phyloP scores from a whole-genome alignment of 257 asterid species.

The Gentiana macrophylla region DNA sequence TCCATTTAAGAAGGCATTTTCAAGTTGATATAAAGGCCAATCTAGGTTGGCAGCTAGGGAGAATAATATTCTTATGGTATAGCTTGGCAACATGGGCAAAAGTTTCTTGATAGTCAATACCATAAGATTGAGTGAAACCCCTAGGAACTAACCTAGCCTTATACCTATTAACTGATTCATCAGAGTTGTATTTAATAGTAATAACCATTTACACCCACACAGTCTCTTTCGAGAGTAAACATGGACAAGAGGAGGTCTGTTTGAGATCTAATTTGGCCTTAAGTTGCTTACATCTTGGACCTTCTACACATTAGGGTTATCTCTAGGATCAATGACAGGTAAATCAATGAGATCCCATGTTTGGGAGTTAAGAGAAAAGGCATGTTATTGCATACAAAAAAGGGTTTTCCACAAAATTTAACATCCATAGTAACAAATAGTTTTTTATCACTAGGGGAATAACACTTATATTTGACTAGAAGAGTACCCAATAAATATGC shows the following conservation, averaged over 20 bases:
- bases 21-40: slow-evolving; percentile 1
- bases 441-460: neutral
- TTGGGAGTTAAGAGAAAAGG: too few species aligned
- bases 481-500: neutral
- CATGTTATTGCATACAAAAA: too few species aligned
- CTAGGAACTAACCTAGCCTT: slow-evolving; percentile 2
- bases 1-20: slow-evolving; percentile 1
- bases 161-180: neutral
- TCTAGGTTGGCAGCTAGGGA: neutral
- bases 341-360: too few species aligned
- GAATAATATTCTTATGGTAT: neutral
- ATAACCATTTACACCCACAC: slow-evolving; percentile 1
- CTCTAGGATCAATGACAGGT: neutral
- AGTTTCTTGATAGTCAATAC: slow-evolving; percentile 3
- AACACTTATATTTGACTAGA: slow-evolving; percentile 14
- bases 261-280: too few species aligned
- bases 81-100: slow-evolving; percentile 1
- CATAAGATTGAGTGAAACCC: slow-evolving; percentile 1
- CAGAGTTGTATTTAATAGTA: neutral
- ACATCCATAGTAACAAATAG: slow-evolving; percentile 6
- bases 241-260: too few species aligned
- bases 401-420: neutral
- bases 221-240: neutral
- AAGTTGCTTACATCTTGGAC: too few species aligned
- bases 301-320: too few species aligned